Evolutionary conservation across 352 stramenopile species (phyloP).

Genomic region (Globisporangium middletonii): DNA sequence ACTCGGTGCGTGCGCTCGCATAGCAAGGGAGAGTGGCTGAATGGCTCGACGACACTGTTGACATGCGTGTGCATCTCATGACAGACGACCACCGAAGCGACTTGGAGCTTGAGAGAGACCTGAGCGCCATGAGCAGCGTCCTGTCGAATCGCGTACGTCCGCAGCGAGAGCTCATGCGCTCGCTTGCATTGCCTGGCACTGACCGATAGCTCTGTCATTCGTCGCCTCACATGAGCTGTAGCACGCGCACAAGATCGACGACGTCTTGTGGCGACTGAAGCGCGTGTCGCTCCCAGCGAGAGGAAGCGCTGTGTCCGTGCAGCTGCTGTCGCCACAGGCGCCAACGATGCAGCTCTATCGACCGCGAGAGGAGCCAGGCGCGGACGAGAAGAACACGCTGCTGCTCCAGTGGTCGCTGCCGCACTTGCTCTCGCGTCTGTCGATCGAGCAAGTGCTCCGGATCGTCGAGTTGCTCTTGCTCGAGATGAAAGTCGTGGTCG

Average conservation of each 20-base stretch:
- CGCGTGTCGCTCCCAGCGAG: conserved; percentile 14
- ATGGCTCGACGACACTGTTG: no score
- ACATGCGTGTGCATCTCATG: not conserved
- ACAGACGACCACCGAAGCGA: conserved; percentile 11
- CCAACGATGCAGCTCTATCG: conserved; percentile 20
- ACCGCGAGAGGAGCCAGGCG: conserved; percentile 23
- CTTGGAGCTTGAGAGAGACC: conserved; percentile 1
- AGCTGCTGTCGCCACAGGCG: conserved; percentile 17
- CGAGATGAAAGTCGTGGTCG: conserved; percentile 50
- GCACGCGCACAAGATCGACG: conserved; percentile 34
- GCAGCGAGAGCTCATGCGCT: not conserved
- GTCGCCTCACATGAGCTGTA: conserved; percentile 4
- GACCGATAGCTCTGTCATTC: not conserved
- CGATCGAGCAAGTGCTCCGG: conserved; percentile 36
- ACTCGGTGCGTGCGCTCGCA: conserved; percentile 17
- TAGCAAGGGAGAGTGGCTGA: not conserved
- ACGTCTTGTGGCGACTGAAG: conserved; percentile 23
- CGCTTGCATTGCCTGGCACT: not conserved
- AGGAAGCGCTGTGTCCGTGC: conserved; percentile 10
- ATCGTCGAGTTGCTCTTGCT: conserved; percentile 34
- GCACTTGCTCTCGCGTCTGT: conserved; percentile 23
- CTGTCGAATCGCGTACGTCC: conserved; percentile 36
- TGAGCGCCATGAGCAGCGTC: conserved; percentile 20
- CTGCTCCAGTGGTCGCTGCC: conserved; percentile 46
- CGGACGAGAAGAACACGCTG: conserved; percentile 30